Conservation (phyloP, 2,329 filamentous ascomycete species). For the Elsinoe fawcettii region DNA sequence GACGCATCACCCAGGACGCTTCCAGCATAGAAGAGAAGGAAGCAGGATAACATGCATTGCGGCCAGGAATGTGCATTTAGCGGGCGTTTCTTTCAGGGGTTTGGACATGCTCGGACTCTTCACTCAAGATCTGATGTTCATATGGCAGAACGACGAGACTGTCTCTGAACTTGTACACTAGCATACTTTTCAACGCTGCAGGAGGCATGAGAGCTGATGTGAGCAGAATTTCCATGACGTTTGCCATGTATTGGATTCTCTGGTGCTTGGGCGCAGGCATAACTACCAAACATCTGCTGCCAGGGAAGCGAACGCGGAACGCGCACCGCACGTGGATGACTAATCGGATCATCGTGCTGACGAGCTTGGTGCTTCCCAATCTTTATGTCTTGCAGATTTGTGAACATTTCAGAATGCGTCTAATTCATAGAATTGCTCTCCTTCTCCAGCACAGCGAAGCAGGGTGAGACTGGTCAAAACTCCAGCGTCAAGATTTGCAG, state of each 20-base stretch:
- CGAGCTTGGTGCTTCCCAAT: background rate
- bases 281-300: too few relatives aligned
- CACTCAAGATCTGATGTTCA: slow-evolving; percentile 9
- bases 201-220: background rate
- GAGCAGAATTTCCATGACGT: background rate
- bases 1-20: slow-evolving; percentile 16
- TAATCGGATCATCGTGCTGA: background rate
- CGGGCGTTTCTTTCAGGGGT: slow-evolving; percentile 1
- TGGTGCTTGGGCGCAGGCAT: too few relatives aligned
- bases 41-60: background rate
- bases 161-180: background rate
- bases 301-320: too few relatives aligned
- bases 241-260: background rate
- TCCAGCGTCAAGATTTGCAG: too few relatives aligned
- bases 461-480: background rate
- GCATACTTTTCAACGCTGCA: background rate
- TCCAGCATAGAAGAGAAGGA: slow-evolving; percentile 14
- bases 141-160: background rate
- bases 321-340: background rate
- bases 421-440: background rate
- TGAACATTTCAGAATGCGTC: background rate
- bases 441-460: background rate
- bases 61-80: slow-evolving; percentile 1
- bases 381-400: background rate
- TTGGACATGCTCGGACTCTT: slow-evolving; percentile 6